Evolutionary conservation across 1,284 basidiomycete genomes (phyloP), one percentile per base, ranked within the genome.

Genomic region (Apiotrichum mycotoxinovorans): DNA sequence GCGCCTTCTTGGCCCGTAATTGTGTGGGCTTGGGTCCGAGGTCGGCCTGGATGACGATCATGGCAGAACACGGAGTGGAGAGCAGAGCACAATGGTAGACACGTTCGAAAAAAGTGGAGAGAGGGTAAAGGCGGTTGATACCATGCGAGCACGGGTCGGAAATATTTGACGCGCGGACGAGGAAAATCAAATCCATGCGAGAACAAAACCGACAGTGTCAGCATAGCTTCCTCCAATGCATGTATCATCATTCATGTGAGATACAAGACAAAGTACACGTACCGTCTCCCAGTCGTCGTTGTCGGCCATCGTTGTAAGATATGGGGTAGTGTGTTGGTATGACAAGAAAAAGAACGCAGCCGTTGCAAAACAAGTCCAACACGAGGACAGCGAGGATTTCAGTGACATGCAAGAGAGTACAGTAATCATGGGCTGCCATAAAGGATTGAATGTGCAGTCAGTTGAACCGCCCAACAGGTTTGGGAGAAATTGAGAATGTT

Each of bases 221-320:
- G 35, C 17, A 37, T 34, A 15, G 8, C 9, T 9, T 14, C 8
- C 33, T 34, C 15, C 33, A 14, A n/a, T 14, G 15, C 37, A 38
- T 11, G 17, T 38, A n/a, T 38, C 17, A 11, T 11, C 40, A 8
- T 7, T 10, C 3, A 10, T 9, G 14, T 18, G 2, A 9, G n/a
- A 10, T 4, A 27, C 27, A 10, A 17, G 34, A n/a, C n/a, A n/a
- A n/a, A n/a, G n/a, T n/a, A n/a, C 7, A 50, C 56, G 25, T 22
- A 59, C 57, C 33, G 50, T 59, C 50, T 59, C 57, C 57, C 57
- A 59, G 53, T 59, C 57, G 50, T 59, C 52, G 34, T n/a, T n/a
- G n/a, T 58, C 56, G 35, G 49, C 35, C 44, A 52, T 48, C 14
- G 38, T 41, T 18, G 20, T 49, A 12, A 14, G 42, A 8, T 20